These are phyloP conservation scores for Candida boleticola DNA, from an alignment of 805 yeast genomes.

Conservation along the genomic window DNA sequence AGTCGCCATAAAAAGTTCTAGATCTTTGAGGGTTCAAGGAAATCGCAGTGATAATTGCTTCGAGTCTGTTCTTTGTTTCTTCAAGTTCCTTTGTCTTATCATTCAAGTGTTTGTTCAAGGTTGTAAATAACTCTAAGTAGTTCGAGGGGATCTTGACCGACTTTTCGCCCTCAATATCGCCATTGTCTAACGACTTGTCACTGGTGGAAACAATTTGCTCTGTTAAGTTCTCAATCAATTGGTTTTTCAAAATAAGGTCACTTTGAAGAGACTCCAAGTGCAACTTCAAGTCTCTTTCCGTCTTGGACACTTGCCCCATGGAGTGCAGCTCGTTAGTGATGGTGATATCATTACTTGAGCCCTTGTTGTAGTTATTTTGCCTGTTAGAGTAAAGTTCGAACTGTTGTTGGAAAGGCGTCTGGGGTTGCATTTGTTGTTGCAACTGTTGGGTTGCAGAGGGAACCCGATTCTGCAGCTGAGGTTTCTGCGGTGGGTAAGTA, in stretches of 20 bases:
- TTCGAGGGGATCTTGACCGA: constrained; percentile 39
- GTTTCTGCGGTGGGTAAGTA: no score
- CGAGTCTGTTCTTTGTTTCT: constrained; percentile 62
- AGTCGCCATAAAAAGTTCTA: constrained; percentile 52
- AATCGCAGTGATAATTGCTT: constrained; percentile 57
- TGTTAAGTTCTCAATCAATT: constrained; percentile 34
- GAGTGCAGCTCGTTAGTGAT: no score
- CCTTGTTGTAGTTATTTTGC: no score
- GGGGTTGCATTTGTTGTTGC: background rate
- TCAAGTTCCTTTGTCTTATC: constrained; percentile 50
- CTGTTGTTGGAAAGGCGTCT: no score
- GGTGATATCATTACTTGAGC: no score
- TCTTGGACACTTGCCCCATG: no score
- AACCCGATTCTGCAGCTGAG: no score
- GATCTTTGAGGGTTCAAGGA: constrained; percentile 47
- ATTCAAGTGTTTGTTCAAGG: constrained; percentile 46
- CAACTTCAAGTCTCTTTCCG: background rate
- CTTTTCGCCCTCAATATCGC: constrained; percentile 4
- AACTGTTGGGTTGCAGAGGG: no score
- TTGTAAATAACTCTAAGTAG: constrained; percentile 47
- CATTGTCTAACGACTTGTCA: constrained; percentile 3
- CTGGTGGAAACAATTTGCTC: constrained; percentile 26
- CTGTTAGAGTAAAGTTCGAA: no score
- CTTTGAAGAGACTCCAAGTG: constrained; percentile 40
- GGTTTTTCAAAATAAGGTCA: constrained; percentile 55